These are phyloP conservation scores for Solioccasus polychromus DNA, from an alignment of 768 basidiomycete genomes.

Conservation along the genomic window DNA sequence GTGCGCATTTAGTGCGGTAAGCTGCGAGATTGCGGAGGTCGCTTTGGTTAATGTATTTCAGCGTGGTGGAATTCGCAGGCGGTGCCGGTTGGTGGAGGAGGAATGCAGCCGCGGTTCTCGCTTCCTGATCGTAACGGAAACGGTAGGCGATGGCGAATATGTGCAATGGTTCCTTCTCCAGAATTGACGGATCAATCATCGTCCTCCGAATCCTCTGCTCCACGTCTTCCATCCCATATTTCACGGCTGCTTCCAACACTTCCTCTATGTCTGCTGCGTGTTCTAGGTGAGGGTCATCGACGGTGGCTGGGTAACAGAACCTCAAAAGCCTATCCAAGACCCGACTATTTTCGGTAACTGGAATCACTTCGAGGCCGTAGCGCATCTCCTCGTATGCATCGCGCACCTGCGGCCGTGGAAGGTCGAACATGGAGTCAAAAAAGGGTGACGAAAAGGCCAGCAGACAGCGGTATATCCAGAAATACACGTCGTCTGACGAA, in stretches of 20 bases:
- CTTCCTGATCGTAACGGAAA: conserved; percentile 31
- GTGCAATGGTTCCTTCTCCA: conserved; percentile 28
- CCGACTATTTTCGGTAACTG: conserved; percentile 27
- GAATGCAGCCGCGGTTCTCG: conserved; percentile 26
- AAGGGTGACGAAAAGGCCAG: conserved; percentile 29
- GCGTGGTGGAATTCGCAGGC: not conserved
- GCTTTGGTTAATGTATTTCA: conserved; percentile 4
- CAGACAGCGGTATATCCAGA: conserved; percentile 24
- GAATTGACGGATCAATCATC: conserved; percentile 25
- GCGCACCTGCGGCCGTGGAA: conserved; percentile 21
- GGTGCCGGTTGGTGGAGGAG: conserved; percentile 22
- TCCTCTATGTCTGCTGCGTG: conserved; percentile 16
- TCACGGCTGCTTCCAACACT: conserved; percentile 29
- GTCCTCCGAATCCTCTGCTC: conserved; percentile 21
- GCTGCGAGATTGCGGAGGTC: conserved; percentile 13
- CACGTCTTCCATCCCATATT: conserved; percentile 31
- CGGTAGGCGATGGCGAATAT: conserved; percentile 35
- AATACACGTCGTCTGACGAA: conserved; percentile 42
- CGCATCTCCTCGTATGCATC: conserved; percentile 12
- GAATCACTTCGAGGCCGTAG: conserved; percentile 24
- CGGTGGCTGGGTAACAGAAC: conserved; percentile 34
- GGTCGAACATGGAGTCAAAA: conserved; percentile 32
- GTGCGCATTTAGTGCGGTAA: conserved; percentile 22
- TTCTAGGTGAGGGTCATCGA: conserved; percentile 22
- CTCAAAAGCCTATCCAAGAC: conserved; percentile 31